These are phyloP conservation scores for Pythium phragmitis DNA, from an alignment of 352 stramenopile genomes.

Conservation along the genomic window DNA sequence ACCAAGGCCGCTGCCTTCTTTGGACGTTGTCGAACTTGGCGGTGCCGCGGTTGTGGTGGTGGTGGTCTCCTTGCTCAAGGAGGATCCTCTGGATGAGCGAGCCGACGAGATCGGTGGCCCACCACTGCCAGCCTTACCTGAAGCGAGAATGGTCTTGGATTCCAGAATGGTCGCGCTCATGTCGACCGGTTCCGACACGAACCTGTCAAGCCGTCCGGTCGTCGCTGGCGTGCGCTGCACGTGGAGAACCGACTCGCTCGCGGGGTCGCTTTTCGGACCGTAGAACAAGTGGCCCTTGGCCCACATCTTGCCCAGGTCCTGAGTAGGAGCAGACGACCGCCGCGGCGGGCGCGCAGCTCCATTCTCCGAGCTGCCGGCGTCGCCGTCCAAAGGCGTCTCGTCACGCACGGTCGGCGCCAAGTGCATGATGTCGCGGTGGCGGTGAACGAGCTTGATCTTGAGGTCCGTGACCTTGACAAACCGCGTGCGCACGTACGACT, in stretches of 20 bases:
- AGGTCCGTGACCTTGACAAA: constrained; percentile 66
- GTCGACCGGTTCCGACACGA: constrained; percentile 61
- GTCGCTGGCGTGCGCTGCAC: constrained; percentile 31
- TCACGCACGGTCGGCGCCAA: constrained; percentile 33
- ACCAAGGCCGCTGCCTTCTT: constrained; percentile 25
- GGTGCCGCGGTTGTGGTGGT: neutral
- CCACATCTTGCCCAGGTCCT: constrained; percentile 36
- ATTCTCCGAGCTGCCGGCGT: constrained; percentile 17
- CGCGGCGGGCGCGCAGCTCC: neutral
- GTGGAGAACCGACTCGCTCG: constrained; percentile 62
- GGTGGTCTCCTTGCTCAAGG: constrained; percentile 1
- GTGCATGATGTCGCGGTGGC: constrained; percentile 59
- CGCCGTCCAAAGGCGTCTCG: constrained; percentile 11
- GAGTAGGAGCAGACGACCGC: neutral
- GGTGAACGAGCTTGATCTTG: constrained; percentile 64
- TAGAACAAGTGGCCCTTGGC: constrained; percentile 67
- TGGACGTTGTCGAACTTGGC: constrained; percentile 22
- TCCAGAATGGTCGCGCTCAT: constrained; percentile 53
- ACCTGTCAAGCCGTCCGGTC: constrained; percentile 41
- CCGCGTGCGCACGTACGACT: constrained; percentile 56
- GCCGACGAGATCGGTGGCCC: neutral
- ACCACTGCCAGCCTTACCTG: neutral
- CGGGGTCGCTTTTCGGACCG: constrained; percentile 57
- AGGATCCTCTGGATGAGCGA: constrained; percentile 2
- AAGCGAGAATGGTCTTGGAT: constrained; percentile 55